Evolutionary conservation across 2,329 filamentous ascomycete species (phyloP).

Genomic region (Escovopsis weberi): DNA sequence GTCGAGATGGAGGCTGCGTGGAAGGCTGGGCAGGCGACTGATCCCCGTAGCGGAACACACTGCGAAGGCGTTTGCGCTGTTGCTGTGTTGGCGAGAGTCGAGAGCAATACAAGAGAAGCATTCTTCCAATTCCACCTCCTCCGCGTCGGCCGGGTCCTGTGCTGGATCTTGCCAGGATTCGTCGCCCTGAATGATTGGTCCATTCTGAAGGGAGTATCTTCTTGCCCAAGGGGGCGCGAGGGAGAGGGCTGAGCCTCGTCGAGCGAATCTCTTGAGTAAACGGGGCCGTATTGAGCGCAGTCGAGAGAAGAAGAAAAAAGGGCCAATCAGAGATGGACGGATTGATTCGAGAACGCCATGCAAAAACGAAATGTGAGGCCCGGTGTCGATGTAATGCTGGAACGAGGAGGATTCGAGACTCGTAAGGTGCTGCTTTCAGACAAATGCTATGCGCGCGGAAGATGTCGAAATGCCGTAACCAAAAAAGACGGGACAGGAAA

Average conservation of each 20-base stretch:
- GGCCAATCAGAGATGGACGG: neutral
- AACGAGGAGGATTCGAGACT: neutral
- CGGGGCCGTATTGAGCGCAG: neutral
- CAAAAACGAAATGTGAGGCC: neutral
- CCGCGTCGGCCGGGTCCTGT: conserved; percentile 6
- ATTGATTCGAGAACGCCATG: neutral
- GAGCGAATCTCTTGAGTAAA: no score
- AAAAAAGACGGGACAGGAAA: conserved; percentile 10
- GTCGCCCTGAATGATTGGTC: conserved; percentile 4
- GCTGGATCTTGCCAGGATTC: conserved; percentile 1
- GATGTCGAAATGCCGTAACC: conserved; percentile 18
- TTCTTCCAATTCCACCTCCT: conserved; percentile 8
- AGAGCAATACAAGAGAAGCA: conserved; percentile 13
- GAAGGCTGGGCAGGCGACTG: conserved; percentile 59
- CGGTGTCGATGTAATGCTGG: conserved; percentile 1
- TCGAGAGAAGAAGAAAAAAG: no score
- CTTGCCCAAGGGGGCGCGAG: no score
- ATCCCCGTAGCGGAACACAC: conserved; percentile 56
- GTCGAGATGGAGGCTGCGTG: conserved; percentile 57
- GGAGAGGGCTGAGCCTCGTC: no score
- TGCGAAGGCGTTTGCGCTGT: conserved; percentile 20
- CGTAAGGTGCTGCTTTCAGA: conserved; percentile 11
- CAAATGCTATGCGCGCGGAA: conserved; percentile 13
- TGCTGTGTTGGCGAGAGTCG: conserved; percentile 15
- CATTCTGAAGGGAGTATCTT: conserved; percentile 1